Evolutionary conservation across 768 basidiomycete genomes (phyloP).

Genomic region (Termitomyces sp.): DNA sequence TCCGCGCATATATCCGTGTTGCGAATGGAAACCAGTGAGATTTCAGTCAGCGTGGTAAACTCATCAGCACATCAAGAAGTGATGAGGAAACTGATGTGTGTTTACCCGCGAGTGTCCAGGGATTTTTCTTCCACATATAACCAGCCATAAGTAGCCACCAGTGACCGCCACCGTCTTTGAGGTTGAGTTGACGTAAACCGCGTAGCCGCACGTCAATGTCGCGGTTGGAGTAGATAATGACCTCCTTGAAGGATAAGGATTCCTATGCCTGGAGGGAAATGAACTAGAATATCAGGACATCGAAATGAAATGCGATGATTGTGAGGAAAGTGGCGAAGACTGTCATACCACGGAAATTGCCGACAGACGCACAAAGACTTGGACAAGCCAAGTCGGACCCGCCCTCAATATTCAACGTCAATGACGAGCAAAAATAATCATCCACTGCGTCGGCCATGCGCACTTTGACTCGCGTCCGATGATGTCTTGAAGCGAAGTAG

Average conservation of each 20-base stretch:
- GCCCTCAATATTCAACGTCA: no score
- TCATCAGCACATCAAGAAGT: neutral
- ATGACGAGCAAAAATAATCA: neutral
- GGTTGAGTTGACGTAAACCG: neutral
- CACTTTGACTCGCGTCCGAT: neutral
- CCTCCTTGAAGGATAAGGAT: neutral
- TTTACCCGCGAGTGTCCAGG: neutral
- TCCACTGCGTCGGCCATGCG: neutral
- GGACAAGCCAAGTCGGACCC: no score
- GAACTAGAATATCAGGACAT: neutral
- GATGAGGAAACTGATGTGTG: neutral
- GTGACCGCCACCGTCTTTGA: neutral
- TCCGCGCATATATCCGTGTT: neutral
- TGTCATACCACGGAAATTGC: neutral
- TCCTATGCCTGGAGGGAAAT: neutral
- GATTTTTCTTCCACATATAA: neutral
- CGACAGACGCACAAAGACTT: neutral
- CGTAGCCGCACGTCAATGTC: neutral
- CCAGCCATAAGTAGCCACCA: neutral
- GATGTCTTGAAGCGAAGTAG: neutral
- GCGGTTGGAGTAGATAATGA: neutral
- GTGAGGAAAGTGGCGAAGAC: neutral
- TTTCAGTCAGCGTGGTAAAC: no score
- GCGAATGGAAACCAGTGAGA: neutral
- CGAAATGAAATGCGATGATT: neutral